Evolutionary conservation across 164 flowering plant genomes (phyloP).

Genomic region (Stephania japonica): DNA sequence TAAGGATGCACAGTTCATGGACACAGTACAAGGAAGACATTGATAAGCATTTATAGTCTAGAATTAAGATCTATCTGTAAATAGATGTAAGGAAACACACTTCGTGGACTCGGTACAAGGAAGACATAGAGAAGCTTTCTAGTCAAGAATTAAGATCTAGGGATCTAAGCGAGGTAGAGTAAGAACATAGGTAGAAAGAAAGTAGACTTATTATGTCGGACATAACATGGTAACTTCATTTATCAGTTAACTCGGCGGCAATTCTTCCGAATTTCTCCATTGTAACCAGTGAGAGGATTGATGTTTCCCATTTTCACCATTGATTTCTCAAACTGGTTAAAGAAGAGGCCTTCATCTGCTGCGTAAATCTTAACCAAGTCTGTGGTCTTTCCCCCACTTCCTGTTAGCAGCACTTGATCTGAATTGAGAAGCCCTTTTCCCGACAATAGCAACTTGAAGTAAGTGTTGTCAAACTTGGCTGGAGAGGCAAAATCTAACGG

Average conservation of each 20-base stretch:
- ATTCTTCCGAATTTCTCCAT: constrained; percentile 76
- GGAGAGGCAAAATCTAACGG: constrained; percentile 78
- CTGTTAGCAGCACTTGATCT: constrained; percentile 73
- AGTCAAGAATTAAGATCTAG: background rate
- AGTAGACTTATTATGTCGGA: background rate
- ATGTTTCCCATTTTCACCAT: constrained; percentile 90
- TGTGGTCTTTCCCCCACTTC: constrained; percentile 37
- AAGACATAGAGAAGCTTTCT: background rate
- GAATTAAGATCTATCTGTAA: too few species aligned
- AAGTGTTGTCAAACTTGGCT: constrained; percentile 68
- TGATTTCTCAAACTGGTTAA: constrained; percentile 64
- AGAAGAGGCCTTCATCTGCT: constrained; percentile 54
- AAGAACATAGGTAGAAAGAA: background rate
- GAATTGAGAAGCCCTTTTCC: constrained; percentile 80
- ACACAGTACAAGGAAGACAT: background rate
- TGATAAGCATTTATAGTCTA: too few species aligned
- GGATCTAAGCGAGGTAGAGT: background rate
- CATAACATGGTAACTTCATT: background rate
- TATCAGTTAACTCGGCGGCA: constrained; percentile 38
- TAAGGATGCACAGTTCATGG: background rate
- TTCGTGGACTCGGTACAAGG: constrained; percentile 5
- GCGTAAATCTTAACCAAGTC: constrained; percentile 61
- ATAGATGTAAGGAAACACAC: background rate
- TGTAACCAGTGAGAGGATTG: constrained; percentile 54
- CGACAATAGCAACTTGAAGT: constrained; percentile 67